phyloP scores from a whole-genome alignment of 2,329 filamentous ascomycete genomes.

The Neofusicoccum ribis region DNA sequence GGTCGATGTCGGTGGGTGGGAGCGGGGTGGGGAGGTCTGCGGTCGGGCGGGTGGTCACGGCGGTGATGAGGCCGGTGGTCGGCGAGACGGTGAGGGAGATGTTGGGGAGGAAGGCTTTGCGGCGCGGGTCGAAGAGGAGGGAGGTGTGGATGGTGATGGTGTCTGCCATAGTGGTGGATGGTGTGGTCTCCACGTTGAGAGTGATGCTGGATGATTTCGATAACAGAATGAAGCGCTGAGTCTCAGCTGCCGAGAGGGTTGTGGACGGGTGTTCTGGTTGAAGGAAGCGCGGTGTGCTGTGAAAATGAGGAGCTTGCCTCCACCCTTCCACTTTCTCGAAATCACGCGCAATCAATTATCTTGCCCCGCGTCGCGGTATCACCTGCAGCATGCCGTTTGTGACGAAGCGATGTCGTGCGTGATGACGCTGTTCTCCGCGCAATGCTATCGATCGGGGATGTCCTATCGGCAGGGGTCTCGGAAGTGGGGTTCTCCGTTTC shows the following conservation, averaged over 20 bases:
- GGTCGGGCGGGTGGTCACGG: constrained; percentile 32
- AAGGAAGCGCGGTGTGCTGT: background rate
- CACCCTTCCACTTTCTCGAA: background rate
- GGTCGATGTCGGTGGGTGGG: constrained; percentile 49
- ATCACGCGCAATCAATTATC: background rate
- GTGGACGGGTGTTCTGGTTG: background rate
- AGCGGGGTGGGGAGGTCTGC: constrained; percentile 26
- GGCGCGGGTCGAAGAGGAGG: constrained; percentile 49
- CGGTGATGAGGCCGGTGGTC: constrained; percentile 43
- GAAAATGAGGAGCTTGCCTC: background rate
- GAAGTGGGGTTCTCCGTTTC: background rate
- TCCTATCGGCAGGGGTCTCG: background rate
- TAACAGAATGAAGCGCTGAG: background rate
- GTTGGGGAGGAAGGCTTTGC: constrained; percentile 44
- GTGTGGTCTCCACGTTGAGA: background rate
- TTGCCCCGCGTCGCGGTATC: background rate
- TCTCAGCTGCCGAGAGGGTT: too few relatives aligned
- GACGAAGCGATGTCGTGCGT: background rate
- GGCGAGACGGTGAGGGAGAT: constrained; percentile 47
- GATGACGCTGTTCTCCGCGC: background rate
- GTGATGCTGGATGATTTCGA: too few relatives aligned
- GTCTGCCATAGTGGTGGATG: background rate
- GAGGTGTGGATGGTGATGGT: constrained; percentile 45
- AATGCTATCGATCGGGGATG: background rate
- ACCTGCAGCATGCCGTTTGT: background rate